phyloP scores from a whole-genome alignment of 768 basidiomycete species.

The Candolleomyces efflorescens region DNA sequence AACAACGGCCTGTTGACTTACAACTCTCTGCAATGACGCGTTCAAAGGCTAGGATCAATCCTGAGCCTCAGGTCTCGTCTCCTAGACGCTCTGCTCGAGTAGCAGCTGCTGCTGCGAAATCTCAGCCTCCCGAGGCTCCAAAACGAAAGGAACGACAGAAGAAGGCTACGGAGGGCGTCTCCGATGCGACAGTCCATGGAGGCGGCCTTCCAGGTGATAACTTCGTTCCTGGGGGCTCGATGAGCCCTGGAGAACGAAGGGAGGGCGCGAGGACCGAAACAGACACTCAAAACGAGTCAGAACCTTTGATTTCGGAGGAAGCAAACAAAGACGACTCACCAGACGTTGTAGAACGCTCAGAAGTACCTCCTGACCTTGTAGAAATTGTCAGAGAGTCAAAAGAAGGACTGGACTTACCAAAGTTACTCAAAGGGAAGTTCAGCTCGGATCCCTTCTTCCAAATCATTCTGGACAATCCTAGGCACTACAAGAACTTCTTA shows the following conservation, averaged over 20 bases:
- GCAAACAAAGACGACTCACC: neutral
- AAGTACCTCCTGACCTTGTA: neutral
- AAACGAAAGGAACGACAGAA: neutral
- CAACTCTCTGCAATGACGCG: no score
- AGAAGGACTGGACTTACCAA: conserved; percentile 5
- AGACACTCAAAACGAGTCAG: neutral
- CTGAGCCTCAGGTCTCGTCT: no score
- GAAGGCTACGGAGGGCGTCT: neutral
- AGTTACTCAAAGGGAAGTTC: conserved; percentile 6
- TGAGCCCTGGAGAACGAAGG: conserved; percentile 14
- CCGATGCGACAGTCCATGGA: neutral
- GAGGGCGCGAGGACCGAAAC: conserved; percentile 17
- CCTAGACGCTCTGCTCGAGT: no score
- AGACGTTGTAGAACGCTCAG: neutral
- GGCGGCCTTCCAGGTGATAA: neutral
- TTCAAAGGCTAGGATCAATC: no score
- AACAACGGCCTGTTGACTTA: neutral
- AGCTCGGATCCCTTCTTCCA: conserved; percentile 12
- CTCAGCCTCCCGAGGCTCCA: no score
- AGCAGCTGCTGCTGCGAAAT: no score
- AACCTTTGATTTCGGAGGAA: no score
- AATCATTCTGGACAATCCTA: conserved; percentile 8
- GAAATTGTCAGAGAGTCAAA: neutral
- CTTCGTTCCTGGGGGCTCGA: conserved; percentile 22
- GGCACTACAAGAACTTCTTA: conserved; percentile 14